phyloP scores from a whole-genome alignment of 768 basidiomycete genomes.

The Podaxis sp. region DNA sequence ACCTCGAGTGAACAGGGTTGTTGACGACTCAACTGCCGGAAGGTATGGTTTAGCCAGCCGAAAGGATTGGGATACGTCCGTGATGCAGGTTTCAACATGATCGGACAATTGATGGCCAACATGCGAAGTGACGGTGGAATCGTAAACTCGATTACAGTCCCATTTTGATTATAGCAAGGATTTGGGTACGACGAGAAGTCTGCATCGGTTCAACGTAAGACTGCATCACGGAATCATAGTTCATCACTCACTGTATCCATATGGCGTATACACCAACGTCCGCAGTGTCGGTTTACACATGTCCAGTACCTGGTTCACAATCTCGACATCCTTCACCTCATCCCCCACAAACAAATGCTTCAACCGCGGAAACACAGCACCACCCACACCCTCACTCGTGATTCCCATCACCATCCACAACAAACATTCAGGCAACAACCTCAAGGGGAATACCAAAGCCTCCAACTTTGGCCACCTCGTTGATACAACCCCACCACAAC shows the following conservation, averaged over 20 bases:
- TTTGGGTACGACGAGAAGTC: slow-evolving; percentile 14
- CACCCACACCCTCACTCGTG: neutral
- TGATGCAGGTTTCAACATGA: slow-evolving; percentile 13
- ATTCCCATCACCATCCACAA: slow-evolving; percentile 7
- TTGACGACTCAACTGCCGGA: slow-evolving; percentile 4
- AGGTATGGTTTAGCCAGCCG: slow-evolving; percentile 8
- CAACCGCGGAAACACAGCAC: slow-evolving; percentile 2
- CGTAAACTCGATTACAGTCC: slow-evolving; percentile 5
- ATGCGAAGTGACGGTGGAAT: slow-evolving; percentile 6
- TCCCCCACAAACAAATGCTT: slow-evolving; percentile 9
- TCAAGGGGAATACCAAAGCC: slow-evolving; percentile 11
- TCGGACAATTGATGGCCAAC: slow-evolving; percentile 14
- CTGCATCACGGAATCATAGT: no score
- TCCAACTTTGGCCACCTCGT: slow-evolving; percentile 8
- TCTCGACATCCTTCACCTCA: slow-evolving; percentile 12
- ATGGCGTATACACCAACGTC: slow-evolving; percentile 14
- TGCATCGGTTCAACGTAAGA: neutral
- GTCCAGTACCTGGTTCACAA: slow-evolving; percentile 8
- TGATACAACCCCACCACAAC: neutral
- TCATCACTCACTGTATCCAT: slow-evolving; percentile 7
- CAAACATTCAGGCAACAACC: slow-evolving; percentile 11
- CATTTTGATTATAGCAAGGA: slow-evolving; percentile 10
- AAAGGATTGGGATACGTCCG: slow-evolving; percentile 1
- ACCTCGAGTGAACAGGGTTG: slow-evolving; percentile 7
- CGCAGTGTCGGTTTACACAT: slow-evolving; percentile 9